These are phyloP conservation scores for Umbilicaria muhlenbergii DNA, from an alignment of 495 filamentous ascomycete genomes.

Conservation along the genomic window DNA sequence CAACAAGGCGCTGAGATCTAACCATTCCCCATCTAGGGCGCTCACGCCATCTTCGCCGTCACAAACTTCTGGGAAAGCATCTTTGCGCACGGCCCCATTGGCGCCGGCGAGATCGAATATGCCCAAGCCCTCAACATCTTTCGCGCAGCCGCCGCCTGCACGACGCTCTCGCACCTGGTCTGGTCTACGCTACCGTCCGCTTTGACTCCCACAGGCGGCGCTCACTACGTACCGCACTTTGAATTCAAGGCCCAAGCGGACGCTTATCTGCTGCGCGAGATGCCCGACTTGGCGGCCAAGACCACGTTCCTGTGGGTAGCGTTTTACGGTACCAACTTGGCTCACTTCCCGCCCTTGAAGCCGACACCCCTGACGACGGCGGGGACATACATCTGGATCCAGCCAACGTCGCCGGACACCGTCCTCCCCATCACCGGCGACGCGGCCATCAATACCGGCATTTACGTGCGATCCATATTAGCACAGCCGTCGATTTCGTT, in stretches of 20 bases:
- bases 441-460: conserved; percentile 19
- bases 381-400: conserved; percentile 21
- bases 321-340: conserved; percentile 11
- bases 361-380: conserved; percentile 6
- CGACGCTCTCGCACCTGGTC: conserved; percentile 15
- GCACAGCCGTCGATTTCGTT: conserved; percentile 18
- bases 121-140: conserved; percentile 16
- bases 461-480: conserved; percentile 25
- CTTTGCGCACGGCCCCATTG: background rate
- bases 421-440: conserved; percentile 21
- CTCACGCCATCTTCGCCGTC: conserved; percentile 31
- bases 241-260: conserved; percentile 16
- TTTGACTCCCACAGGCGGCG: conserved; percentile 5
- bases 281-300: conserved; percentile 13
- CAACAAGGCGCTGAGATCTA: background rate
- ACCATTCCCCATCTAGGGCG: conserved; percentile 14
- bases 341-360: background rate
- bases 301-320: conserved; percentile 17
- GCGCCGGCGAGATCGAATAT: conserved; percentile 4
- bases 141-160: conserved; percentile 13
- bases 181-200: conserved; percentile 17
- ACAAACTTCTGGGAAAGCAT: conserved; percentile 33
- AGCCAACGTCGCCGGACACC: conserved; percentile 14
- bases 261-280: conserved; percentile 11
- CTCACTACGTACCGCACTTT: conserved; percentile 16